Evolutionary conservation across 371 early-diverging fungal species (phyloP).

Genomic region (Lichtheimia ornata): DNA sequence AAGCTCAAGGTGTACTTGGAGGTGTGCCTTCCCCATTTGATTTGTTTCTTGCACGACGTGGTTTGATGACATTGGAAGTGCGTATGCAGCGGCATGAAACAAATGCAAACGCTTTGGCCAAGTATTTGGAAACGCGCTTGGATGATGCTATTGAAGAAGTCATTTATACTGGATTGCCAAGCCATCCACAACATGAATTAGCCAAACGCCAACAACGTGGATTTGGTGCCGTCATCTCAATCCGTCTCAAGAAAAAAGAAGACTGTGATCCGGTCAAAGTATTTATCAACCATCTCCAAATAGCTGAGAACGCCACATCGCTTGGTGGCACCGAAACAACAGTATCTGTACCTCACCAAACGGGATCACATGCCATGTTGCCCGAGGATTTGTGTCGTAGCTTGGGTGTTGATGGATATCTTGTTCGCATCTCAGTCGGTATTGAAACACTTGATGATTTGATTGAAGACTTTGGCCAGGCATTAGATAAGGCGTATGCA

Average conservation of each 20-base stretch:
- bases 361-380: conserved; percentile 1
- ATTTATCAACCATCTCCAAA: background rate
- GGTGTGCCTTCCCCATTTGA: conserved; percentile 54
- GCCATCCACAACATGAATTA: conserved; percentile 14
- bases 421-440: conserved; percentile 66
- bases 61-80: conserved; percentile 24
- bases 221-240: conserved; percentile 32
- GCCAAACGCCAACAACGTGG: conserved; percentile 2
- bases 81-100: conserved; percentile 11
- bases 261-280: conserved; percentile 12
- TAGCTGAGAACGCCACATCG: conserved; percentile 47
- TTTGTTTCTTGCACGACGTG: conserved; percentile 48
- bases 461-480: conserved; percentile 51
- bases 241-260: conserved; percentile 25
- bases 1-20: conserved; percentile 37
- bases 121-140: conserved; percentile 2
- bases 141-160: background rate
- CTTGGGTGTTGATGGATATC: conserved; percentile 44
- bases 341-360: conserved; percentile 11
- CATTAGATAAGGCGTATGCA: conserved; percentile 17
- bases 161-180: conserved; percentile 10
- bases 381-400: conserved; percentile 55
- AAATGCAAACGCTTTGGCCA: conserved; percentile 8
- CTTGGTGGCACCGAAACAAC: conserved; percentile 70
- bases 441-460: conserved; percentile 66